Base-by-base conservation (phyloP, 2,329 filamentous ascomycete species). In the Pseudogymnoascus sp. region DNA sequence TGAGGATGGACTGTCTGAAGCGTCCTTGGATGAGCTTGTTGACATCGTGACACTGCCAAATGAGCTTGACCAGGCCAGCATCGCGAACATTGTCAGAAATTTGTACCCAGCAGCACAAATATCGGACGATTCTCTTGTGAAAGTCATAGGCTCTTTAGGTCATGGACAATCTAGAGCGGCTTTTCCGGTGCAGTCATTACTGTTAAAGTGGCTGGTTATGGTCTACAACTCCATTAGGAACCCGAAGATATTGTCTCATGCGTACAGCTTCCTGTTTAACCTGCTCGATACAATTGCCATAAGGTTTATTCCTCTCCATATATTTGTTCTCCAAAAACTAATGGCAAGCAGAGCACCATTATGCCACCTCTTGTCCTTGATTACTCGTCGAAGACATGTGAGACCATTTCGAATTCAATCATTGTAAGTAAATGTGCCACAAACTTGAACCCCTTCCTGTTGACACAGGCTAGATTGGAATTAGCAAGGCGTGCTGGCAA, bases 371-470 rank as follows among this genome's bases (percentile, higher is more conserved):
- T 77, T 95, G 19, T 90, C 88, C 3, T 72, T 92, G 28, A 83
- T 92, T 52, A 95, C 90, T 48, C 79, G 89, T 60, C 83, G 90
- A 60, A 90, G 85, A 68, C 90, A 95, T 73, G 90, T 95, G 45
- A 85, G 86, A 64, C 89, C 89, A 1, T 92, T 90, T 69, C 81
- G 90, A 61, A 92, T 95, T 61, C 89, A 95, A 69, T 77, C 83
- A 41, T 75, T 95, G 83, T 86, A 69, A 70, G 82, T 71, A 26
- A 21, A 35, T 26, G 13, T 15, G 26, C 26, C 13, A 19, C 10
- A 28, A 59, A 15, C 19, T 39, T 19, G 39, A 37, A 52, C 9
- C 2, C 2, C n/a, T 33, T 9, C 1, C 19, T 2, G 26, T 15
- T 52, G 15, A 52, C n/a, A 30, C n/a, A 2, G 35, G 63, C 9